Percentiles rank a stretch among this genome's conserved stretches.
These are phyloP conservation scores for Moesziomyces sp. DNA, from an alignment of 1,284 basidiomycete genomes.

Conservation along the genomic window DNA sequence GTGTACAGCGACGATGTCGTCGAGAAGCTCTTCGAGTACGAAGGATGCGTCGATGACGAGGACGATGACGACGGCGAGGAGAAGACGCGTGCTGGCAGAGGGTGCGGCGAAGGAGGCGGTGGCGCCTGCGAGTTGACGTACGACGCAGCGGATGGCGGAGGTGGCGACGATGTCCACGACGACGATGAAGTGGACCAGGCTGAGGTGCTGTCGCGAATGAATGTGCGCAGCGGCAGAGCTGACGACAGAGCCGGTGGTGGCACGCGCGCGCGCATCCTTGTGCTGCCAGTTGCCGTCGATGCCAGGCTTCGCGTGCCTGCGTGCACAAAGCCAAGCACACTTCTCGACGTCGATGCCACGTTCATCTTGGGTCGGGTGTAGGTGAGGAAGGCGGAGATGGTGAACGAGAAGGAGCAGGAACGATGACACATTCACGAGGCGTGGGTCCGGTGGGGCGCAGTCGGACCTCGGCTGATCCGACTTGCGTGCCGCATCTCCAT, in stretches of 20 bases:
- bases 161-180: constrained; percentile 28
- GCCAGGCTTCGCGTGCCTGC: constrained; percentile 6
- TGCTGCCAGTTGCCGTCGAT: constrained; percentile 6
- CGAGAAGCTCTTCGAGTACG: constrained; percentile 37
- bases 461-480: too few species aligned
- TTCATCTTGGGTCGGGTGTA: background rate
- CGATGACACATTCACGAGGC: too few species aligned
- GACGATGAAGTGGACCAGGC: constrained; percentile 26
- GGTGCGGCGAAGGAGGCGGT: constrained; percentile 14
- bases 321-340: background rate
- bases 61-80: constrained; percentile 12
- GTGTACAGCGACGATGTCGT: constrained; percentile 35
- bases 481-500: too few species aligned
- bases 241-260: background rate
- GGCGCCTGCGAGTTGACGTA: constrained; percentile 3
- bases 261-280: constrained; percentile 8
- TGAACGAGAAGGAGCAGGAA: too few species aligned
- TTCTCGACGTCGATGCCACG: background rate
- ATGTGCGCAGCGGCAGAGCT: constrained; percentile 11
- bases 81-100: constrained; percentile 29
- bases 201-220: constrained; percentile 30
- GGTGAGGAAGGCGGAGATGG: too few species aligned
- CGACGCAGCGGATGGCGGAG: constrained; percentile 1
- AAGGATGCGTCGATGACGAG: constrained; percentile 17
- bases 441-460: too few species aligned